Percentiles rank a stretch among this genome's conserved stretches.
These are phyloP conservation scores for Protomyces macrosporus DNA, from an alignment of 1,139 yeast species.

Conservation along the genomic window DNA sequence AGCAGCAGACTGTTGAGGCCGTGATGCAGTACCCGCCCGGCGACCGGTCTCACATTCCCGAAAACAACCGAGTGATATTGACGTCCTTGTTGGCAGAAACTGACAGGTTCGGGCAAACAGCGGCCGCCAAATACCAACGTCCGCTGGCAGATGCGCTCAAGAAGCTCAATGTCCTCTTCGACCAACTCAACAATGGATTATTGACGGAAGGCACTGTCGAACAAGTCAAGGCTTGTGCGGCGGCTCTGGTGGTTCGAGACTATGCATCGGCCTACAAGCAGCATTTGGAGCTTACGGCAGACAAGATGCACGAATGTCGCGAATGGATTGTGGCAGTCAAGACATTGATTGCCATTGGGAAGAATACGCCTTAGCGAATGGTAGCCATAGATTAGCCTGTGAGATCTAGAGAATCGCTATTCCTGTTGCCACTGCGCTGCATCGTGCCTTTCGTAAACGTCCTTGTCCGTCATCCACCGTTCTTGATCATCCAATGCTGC, in stretches of 20 bases:
- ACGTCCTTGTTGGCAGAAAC: constrained; percentile 45
- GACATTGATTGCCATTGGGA: constrained; percentile 72
- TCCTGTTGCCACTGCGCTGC: constrained; percentile 45
- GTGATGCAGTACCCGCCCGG: constrained; percentile 55
- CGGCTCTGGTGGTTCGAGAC: constrained; percentile 51
- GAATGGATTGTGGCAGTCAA: constrained; percentile 92
- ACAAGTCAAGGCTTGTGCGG: constrained; percentile 47
- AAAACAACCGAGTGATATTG: constrained; percentile 55
- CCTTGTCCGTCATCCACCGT: constrained; percentile 88
- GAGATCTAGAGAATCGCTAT: background rate
- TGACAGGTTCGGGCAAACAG: constrained; percentile 46
- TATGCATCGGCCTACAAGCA: constrained; percentile 54
- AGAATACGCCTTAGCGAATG: constrained; percentile 1
- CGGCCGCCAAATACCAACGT: constrained; percentile 65
- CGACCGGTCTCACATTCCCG: constrained; percentile 60
- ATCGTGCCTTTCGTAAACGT: constrained; percentile 62
- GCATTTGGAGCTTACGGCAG: constrained; percentile 56
- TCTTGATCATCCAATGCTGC: constrained; percentile 73
- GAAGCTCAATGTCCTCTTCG: constrained; percentile 70
- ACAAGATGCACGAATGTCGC: constrained; percentile 70
- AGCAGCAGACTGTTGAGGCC: constrained; percentile 30
- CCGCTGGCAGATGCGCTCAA: constrained; percentile 79
- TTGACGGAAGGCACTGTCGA: constrained; percentile 48
- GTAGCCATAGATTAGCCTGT: too few species aligned
- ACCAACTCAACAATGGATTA: constrained; percentile 72